These are phyloP conservation scores for Aphanomyces cochlioides DNA, from an alignment of 352 stramenopile genomes.

Conservation along the genomic window DNA sequence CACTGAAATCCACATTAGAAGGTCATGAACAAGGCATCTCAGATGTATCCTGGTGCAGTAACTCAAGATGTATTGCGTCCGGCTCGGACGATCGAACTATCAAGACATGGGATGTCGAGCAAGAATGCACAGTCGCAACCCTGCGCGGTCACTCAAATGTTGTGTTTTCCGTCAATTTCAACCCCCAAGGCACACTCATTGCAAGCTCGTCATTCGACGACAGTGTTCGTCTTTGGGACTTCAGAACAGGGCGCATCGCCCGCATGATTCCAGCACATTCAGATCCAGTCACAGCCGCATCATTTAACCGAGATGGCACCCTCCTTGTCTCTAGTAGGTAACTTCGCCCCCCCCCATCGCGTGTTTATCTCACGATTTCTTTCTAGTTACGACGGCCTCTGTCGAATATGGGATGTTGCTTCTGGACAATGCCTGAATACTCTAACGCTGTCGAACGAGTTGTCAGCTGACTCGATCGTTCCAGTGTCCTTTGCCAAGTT, in stretches of 20 bases:
- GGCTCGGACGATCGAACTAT: constrained; percentile 95
- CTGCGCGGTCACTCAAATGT: constrained; percentile 91
- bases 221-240: constrained; percentile 95
- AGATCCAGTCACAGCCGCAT: constrained; percentile 92
- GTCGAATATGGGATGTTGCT: constrained; percentile 94
- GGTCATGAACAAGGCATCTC: constrained; percentile 94
- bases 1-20: constrained; percentile 44
- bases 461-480: constrained; percentile 73
- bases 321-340: constrained; percentile 82
- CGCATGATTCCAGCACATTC: constrained; percentile 89
- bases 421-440: constrained; percentile 94
- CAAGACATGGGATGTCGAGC: constrained; percentile 92
- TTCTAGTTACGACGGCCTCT: constrained; percentile 62
- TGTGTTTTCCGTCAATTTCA: constrained; percentile 95
- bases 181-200: constrained; percentile 91
- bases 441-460: constrained; percentile 48
- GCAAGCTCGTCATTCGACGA: constrained; percentile 91
- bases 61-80: constrained; percentile 85
- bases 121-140: constrained; percentile 59
- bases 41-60: constrained; percentile 88
- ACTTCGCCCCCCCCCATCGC: constrained; percentile 54
- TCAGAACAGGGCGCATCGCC: constrained; percentile 87
- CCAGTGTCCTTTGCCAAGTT: constrained; percentile 85
- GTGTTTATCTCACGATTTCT: constrained; percentile 24
- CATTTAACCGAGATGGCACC: constrained; percentile 93